Evolutionary conservation across 169 alveolate genomes (phyloP), one percentile per base, ranked within the genome.

Genomic region (Plasmodium sp.): DNA sequence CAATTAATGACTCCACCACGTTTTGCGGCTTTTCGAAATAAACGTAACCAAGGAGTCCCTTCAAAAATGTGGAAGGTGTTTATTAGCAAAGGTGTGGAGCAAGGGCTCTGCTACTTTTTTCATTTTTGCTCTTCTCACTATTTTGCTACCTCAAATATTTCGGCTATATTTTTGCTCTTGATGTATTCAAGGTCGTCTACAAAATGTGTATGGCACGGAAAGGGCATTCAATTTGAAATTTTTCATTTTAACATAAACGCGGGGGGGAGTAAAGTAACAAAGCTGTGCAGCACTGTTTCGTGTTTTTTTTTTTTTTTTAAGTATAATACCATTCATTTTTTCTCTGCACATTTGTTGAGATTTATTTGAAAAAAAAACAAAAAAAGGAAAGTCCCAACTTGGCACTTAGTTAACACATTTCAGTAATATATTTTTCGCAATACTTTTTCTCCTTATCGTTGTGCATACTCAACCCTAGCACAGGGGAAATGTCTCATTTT

Each of bases 111-210:
- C 10, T 39, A 39, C 18, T 36, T 31, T 22, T 72, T 36, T 31
- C 31, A n/a, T 56, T 27, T 84, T 31, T 31, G 9, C 43, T 79
- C 36, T 85, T 74, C 62, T 33, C 43, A 54, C 43, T 75, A 54
- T 86, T 36, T 36, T 51, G 16, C 51, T 79, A 86, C 93, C 93
- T 86, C 93, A 75, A 86, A 56, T 86, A 86, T 86, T 77, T 86
- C 86, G 9, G 36, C 67, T 75, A 86, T 22, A 54, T 86, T 86
- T 77, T 86, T 86, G n/a, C 67, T 77, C 33, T 51, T 75, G 62
- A 86, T 62, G 43, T 86, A 86, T 71, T 86, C 88, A 34, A 75
- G 71, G 33, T 86, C 83, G 27, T 86, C 93, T 86, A 45, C 22
- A 75, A 75, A 56, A 39, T 36, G 45, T 84, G 22, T 41, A 18